These are phyloP conservation scores for Rubia tinctorum DNA, from an alignment of 305 asterid genomes.

Conservation along the genomic window DNA sequence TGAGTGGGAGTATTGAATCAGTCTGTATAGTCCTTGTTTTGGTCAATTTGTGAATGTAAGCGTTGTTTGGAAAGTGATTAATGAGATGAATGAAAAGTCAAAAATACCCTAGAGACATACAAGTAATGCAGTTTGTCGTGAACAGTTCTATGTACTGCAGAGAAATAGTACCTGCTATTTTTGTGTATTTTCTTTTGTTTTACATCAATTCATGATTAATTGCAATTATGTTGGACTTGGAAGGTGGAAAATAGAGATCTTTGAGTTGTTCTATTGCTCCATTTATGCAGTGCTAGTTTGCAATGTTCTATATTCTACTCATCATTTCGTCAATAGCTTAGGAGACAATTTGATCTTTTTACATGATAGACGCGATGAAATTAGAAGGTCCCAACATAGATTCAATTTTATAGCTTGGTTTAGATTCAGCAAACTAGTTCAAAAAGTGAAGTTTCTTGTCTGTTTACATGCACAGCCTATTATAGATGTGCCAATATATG, in stretches of 20 bases:
- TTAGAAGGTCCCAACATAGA: neutral
- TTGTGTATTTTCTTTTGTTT: neutral
- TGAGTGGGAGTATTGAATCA: neutral
- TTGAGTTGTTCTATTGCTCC: neutral
- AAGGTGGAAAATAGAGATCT: neutral
- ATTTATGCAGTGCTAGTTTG: neutral
- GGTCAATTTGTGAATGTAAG: neutral
- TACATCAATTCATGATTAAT: neutral
- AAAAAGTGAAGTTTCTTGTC: slow-evolving; percentile 18
- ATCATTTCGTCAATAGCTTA: neutral
- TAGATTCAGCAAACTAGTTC: neutral
- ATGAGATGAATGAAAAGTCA: neutral
- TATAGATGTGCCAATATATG: slow-evolving; percentile 98
- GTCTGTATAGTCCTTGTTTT: neutral
- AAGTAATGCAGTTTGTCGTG: neutral
- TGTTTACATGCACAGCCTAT: slow-evolving; percentile 62
- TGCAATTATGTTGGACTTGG: neutral
- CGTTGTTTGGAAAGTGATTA: neutral
- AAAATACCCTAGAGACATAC: neutral
- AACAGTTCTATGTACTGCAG: neutral
- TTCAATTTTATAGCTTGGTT: slow-evolving; percentile 1
- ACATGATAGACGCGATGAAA: neutral
- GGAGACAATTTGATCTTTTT: neutral
- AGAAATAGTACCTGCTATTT: neutral
- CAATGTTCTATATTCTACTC: neutral